Percentiles rank a stretch among this genome's conserved stretches.
These are phyloP conservation scores for Aphanocladium album DNA, from an alignment of 2,329 filamentous ascomycete genomes.

Conservation along the genomic window DNA sequence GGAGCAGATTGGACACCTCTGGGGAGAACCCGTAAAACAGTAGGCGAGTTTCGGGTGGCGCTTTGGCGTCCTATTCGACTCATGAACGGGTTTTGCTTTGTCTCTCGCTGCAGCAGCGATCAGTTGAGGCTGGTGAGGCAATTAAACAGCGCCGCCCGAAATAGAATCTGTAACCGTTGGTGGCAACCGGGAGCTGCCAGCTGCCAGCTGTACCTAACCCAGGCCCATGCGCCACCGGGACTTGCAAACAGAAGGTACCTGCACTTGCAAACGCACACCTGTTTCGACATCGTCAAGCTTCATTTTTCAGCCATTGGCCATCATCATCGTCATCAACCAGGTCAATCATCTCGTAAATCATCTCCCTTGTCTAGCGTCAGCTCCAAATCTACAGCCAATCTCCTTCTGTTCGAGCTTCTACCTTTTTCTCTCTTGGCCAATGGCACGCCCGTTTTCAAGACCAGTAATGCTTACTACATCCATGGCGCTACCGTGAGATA, in stretches of 20 bases:
- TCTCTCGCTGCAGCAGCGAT: background rate
- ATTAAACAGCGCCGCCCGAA: background rate
- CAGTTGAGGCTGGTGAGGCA: slow-evolving; percentile 4
- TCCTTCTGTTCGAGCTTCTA: background rate
- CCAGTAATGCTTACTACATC: slow-evolving; percentile 12
- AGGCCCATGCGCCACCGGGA: background rate
- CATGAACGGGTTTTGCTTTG: slow-evolving; percentile 1
- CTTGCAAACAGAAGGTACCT: background rate
- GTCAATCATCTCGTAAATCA: background rate
- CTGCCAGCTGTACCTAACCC: background rate
- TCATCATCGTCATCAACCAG: background rate
- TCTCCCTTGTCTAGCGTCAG: background rate
- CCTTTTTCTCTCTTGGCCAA: background rate
- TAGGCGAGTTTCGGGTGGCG: slow-evolving; percentile 7
- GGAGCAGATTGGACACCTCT: slow-evolving; percentile 1
- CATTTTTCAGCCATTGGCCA: background rate
- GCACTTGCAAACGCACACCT: background rate
- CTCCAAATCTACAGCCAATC: background rate
- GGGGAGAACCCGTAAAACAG: background rate
- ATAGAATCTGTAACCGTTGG: slow-evolving; percentile 4
- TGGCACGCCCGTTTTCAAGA: background rate
- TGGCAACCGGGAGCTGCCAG: background rate
- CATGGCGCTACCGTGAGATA: slow-evolving; percentile 12
- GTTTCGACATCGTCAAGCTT: background rate
- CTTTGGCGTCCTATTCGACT: slow-evolving; percentile 5